Base-by-base conservation (phyloP, 164 flowering plant genomes). In the Cinnamomum chago region DNA sequence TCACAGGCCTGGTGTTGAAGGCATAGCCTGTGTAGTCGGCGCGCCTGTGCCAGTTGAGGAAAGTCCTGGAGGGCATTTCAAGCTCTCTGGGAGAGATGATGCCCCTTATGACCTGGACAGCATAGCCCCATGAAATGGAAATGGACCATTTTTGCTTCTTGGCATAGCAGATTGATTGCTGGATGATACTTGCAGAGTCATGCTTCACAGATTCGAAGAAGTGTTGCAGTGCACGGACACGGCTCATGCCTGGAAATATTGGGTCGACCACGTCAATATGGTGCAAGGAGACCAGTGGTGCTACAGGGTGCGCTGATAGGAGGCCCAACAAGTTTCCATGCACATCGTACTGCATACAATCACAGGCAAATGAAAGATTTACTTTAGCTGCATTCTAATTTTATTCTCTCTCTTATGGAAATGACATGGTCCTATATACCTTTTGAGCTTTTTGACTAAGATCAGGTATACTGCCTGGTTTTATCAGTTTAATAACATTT, bases 271-370 rank as follows among this genome's bases (percentile, higher is more conserved):
- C 87, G 58, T 92, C 97, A 6, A 92, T 86, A 62, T 92, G 94
- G 75, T 92, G 97, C 74, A 90, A 58, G 0, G 93, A 85, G 27
- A 89, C 93, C 25, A 90, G 80, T 20, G 97, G 94, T 1, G 93
- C 72, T 2, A 89, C 86, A 0, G 97, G 94, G 80, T 92, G 94
- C 0, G 94, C 89, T 0, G 88, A 90, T 1, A 92, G 84, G 23
- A 92, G 89, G 4, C 98, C 98, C 66, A 90, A 85, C n/a, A 90
- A 76, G 80, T 89, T 86, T 40, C 97, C 97, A 66, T 89, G 87
- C 25, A 92, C 96, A 81, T 94, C 97, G 72, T 90, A 90, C 95
- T 92, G 95, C 62, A 73, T 40, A 18, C 0, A 35, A 22, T 2
- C 50, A 58, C 25, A 27, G 11, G 7, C 66, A 33, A 20, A 51